Evolutionary conservation across 208 protist species (phyloP), one percentile per base, ranked within the genome.

Genomic region (Trypanosoma avium): DNA sequence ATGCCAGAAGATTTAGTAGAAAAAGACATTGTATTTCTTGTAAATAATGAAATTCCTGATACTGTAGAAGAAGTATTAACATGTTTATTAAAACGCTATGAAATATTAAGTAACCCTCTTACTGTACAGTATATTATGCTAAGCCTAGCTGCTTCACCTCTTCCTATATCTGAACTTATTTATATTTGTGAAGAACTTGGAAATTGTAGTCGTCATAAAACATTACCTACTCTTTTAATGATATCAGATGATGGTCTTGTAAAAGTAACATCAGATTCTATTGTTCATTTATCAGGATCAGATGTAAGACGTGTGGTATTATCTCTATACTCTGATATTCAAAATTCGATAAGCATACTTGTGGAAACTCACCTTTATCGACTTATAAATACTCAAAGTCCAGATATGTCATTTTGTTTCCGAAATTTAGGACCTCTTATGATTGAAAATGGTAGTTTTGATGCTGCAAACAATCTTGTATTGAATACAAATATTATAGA

Each of bases 161-260:
- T 95, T 27, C 75, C 84, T 6, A 74, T 84, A 13, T 75, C 82
- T 26, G 89, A 93, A 52, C 68, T 95, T 33, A 70, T 84, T 33
- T 82, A 75, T 59, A 74, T 95, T 17, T 92, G 86, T 61, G 89
- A 95, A 67, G 79, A 85, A 46, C 75, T 95, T 24, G 82, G 78
- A 9, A 72, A 75, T 30, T 92, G 86, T 53, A 63, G 70, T 24
- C 75, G 74, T 32, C 68, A 90, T 48, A 88, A 77, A 12, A 81
- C 84, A 30, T 54, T 92, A 24, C 84, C 83, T 17, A 50, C 82
- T 19, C 61, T 93, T 60, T 63, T 90, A 19, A 65, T 86, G 66
- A 65, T 95, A 49, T 66, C 63, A 8, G 75, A 90, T 50, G 74
- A 82, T 50, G 82, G 82, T 40, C 63, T 95, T 36, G 61, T 95